Evolutionary conservation across 106 monocot genomes (phyloP).

Genomic region (Dendrobium nobile): DNA sequence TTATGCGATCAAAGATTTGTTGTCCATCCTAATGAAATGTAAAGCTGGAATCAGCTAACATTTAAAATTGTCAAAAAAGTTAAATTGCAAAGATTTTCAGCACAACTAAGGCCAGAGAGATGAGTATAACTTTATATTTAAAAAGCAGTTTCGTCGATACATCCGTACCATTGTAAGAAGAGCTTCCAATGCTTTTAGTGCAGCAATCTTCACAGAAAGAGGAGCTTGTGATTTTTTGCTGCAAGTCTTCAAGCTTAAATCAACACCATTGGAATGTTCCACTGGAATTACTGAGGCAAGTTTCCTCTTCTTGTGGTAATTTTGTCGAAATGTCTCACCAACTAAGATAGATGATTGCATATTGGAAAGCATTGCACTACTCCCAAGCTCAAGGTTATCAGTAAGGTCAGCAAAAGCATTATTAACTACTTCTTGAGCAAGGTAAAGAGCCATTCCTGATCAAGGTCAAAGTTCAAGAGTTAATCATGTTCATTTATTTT

Average conservation of each 20-base stretch:
- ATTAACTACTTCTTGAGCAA: conserved; percentile 48
- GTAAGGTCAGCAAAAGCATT: conserved; percentile 63
- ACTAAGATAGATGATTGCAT: conserved; percentile 11
- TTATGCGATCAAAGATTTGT: background rate
- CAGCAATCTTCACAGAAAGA: conserved; percentile 69
- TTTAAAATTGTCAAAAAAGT: background rate
- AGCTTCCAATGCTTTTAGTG: conserved; percentile 60
- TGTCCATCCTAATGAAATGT: background rate
- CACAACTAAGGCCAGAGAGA: background rate
- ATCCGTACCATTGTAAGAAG: conserved; percentile 77
- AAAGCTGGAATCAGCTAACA: background rate
- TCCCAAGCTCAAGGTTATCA: conserved; percentile 15
- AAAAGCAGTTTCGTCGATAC: background rate
- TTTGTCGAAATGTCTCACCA: conserved; percentile 13
- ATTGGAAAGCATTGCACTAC: conserved; percentile 5
- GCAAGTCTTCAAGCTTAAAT: conserved; percentile 5
- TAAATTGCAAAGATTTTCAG: background rate
- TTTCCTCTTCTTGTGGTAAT: conserved; percentile 58
- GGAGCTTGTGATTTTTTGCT: conserved; percentile 18
- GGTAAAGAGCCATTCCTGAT: conserved; percentile 64
- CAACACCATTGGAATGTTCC: conserved; percentile 27
- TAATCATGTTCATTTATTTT: background rate
- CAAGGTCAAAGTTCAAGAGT: conserved; percentile 28
- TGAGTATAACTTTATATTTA: background rate
- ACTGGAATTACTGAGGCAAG: conserved; percentile 11